Evolutionary conservation across 176 grass and related monocot species (phyloP).

Genomic region (Poa pratensis): DNA sequence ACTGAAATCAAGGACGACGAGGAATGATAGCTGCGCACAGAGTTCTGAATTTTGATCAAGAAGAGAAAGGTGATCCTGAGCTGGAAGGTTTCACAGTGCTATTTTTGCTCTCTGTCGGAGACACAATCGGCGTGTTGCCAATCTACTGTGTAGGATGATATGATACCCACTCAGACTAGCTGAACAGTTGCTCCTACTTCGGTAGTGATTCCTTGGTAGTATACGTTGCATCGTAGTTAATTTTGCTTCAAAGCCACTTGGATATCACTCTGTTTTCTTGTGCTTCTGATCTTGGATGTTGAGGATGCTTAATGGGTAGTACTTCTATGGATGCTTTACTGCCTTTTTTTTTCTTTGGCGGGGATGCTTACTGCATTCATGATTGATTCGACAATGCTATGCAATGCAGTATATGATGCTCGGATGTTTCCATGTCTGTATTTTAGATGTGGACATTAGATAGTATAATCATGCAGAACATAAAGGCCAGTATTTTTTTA

Average conservation of each 20-base stretch:
- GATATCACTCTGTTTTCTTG: not conserved
- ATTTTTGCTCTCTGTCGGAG: slow-evolving; percentile 26
- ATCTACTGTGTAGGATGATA: slow-evolving; percentile 8
- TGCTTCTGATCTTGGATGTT: slow-evolving; percentile 8
- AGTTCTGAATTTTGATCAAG: slow-evolving; percentile 17
- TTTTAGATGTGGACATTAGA: not conserved
- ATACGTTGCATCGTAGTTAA: not conserved
- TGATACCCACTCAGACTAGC: not conserved
- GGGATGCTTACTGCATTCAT: slow-evolving; percentile 13
- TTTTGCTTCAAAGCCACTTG: slow-evolving; percentile 14
- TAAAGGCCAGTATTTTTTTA: not conserved
- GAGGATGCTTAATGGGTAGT: slow-evolving; percentile 14
- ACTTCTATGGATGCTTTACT: not conserved
- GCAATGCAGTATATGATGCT: slow-evolving; percentile 15
- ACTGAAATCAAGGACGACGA: not conserved
- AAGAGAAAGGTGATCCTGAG: slow-evolving; percentile 5
- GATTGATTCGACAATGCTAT: not conserved
- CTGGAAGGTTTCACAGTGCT: slow-evolving; percentile 1
- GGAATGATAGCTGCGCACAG: slow-evolving; percentile 3
- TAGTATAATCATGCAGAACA: not conserved
- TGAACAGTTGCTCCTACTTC: not conserved
- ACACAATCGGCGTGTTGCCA: not conserved
- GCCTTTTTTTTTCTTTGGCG: not conserved
- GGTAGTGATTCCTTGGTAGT: not conserved
- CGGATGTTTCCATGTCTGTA: not conserved